A percentile compares a stretch with the other conserved stretches of the same genome.
These are phyloP conservation scores for Deakozyma indianensis DNA, from an alignment of 805 yeast species.

Conservation along the genomic window DNA sequence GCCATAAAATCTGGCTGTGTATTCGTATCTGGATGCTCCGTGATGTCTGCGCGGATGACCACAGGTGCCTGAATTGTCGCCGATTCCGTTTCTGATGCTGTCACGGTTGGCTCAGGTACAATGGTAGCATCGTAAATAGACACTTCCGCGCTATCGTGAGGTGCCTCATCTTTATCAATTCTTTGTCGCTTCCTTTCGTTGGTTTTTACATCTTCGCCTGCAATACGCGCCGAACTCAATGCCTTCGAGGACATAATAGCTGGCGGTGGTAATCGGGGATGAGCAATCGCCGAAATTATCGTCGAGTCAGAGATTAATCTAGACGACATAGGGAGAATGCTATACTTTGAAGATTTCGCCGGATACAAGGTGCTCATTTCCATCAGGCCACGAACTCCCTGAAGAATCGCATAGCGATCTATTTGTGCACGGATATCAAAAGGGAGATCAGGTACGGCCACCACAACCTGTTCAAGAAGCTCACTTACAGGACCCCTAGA, in stretches of 20 bases:
- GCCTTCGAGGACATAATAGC: constrained; percentile 6
- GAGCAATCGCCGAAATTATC: constrained; percentile 45
- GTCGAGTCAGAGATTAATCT: constrained; percentile 30
- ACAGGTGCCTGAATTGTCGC: no score
- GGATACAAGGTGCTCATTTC: constrained; percentile 49
- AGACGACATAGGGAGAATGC: constrained; percentile 58
- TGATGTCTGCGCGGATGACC: no score
- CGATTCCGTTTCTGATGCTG: no score
- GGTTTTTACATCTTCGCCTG: no score
- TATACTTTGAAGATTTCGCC: constrained; percentile 38
- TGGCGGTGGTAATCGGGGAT: constrained; percentile 60
- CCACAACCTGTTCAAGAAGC: constrained; percentile 36
- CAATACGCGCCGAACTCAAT: constrained; percentile 6
- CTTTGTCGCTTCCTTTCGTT: no score
- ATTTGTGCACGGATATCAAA: constrained; percentile 48
- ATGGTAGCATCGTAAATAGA: no score
- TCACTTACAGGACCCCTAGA: constrained; percentile 17
- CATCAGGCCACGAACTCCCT: constrained; percentile 22
- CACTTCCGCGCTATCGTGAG: no score
- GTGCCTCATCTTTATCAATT: not conserved
- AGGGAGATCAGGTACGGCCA: constrained; percentile 34
- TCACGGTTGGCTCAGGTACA: no score
- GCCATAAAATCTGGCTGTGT: not conserved
- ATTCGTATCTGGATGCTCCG: not conserved
- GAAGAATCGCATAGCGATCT: constrained; percentile 27